These are phyloP conservation scores for Cryphonectria carpinicola DNA, from an alignment of 2,329 filamentous ascomycete genomes.

Conservation along the genomic window DNA sequence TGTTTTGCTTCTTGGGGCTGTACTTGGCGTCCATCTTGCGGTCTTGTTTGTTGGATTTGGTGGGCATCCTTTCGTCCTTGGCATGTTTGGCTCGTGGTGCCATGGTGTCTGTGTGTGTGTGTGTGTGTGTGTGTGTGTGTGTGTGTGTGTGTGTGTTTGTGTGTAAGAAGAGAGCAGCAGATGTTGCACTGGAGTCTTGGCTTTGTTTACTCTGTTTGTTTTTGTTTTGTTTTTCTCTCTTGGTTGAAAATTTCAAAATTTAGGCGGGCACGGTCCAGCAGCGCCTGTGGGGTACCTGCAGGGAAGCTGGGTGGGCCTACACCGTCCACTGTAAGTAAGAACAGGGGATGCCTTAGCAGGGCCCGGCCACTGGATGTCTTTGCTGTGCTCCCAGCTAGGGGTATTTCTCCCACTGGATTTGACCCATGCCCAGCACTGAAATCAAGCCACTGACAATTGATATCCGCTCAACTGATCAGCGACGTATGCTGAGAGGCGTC, in stretches of 20 bases:
- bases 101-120: constrained; percentile 1
- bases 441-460: background rate
- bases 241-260: constrained; percentile 24
- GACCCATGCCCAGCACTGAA: background rate
- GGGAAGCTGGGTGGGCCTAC: constrained; percentile 7
- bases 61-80: constrained; percentile 10
- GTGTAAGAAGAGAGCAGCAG: background rate
- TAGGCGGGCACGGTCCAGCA: constrained; percentile 24
- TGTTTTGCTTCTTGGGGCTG: constrained; percentile 14
- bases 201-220: background rate
- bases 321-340: background rate
- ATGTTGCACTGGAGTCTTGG: background rate
- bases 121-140: background rate
- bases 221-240: constrained; percentile 1
- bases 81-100: constrained; percentile 14
- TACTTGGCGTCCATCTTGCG: constrained; percentile 11
- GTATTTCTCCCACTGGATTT: background rate
- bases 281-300: constrained; percentile 13
- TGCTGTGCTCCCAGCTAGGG: background rate
- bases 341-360: background rate
- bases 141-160: background rate
- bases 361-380: background rate
- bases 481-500: background rate
- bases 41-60: constrained; percentile 16
- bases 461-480: too few species aligned